Evolutionary conservation across 352 stramenopile species (phyloP).

Genomic region (Pythium dissotocum): DNA sequence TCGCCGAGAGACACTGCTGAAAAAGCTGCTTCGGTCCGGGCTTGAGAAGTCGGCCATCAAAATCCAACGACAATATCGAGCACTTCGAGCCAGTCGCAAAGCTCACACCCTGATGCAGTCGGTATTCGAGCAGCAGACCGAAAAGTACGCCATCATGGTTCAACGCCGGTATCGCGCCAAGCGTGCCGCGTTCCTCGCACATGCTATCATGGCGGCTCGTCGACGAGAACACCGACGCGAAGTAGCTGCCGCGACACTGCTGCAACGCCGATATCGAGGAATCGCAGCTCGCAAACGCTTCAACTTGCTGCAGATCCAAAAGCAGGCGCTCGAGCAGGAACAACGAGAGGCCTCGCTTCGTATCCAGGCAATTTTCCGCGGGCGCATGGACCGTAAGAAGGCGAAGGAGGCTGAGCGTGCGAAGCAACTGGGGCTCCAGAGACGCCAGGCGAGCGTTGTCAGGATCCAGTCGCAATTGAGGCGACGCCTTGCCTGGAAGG

Average conservation of each 20-base stretch:
- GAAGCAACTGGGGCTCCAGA: slow-evolving; percentile 34
- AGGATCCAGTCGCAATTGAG: slow-evolving; percentile 59
- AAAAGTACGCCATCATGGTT: slow-evolving; percentile 45
- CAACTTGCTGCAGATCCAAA: slow-evolving; percentile 33
- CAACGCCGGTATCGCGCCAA: slow-evolving; percentile 64
- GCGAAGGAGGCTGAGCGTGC: slow-evolving; percentile 37
- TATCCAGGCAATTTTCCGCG: slow-evolving; percentile 65
- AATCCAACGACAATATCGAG: slow-evolving; percentile 73
- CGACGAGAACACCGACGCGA: slow-evolving; percentile 40
- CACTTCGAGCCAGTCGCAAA: slow-evolving; percentile 34
- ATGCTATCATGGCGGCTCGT: slow-evolving; percentile 33
- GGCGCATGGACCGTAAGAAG: slow-evolving; percentile 44
- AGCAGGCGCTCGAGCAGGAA: slow-evolving; percentile 33
- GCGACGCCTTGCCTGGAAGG: slow-evolving; percentile 36
- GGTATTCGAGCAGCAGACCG: slow-evolving; percentile 45
- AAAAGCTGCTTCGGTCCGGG: slow-evolving; percentile 45
- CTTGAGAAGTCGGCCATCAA: slow-evolving; percentile 52
- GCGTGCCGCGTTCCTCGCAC: slow-evolving; percentile 42
- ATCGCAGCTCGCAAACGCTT: slow-evolving; percentile 39
- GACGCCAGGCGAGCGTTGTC: slow-evolving; percentile 40
- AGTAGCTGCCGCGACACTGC: slow-evolving; percentile 37
- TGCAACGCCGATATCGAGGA: slow-evolving; percentile 64
- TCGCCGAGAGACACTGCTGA: slow-evolving; percentile 47
- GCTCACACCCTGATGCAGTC: slow-evolving; percentile 37
- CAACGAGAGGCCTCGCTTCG: slow-evolving; percentile 44